Evolutionary conservation across 345 rosid species (phyloP).

Genomic region (Pelargonium nanum): DNA sequence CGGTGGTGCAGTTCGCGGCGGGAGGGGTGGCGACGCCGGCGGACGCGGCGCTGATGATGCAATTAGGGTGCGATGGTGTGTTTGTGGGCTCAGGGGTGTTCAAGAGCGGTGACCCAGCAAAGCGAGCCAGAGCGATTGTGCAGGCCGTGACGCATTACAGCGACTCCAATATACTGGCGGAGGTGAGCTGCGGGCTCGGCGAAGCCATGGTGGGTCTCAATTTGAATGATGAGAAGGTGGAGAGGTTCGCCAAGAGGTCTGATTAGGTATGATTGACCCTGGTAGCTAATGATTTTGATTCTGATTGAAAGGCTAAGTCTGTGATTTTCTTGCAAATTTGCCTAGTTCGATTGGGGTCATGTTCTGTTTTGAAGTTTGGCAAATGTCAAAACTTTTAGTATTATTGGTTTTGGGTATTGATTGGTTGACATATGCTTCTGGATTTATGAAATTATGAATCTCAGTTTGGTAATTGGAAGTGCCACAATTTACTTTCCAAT

Average conservation of each 20-base stretch:
- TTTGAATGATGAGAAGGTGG: constrained; percentile 51
- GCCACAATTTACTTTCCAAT: no score
- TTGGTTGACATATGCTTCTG: no score
- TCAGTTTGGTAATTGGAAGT: no score
- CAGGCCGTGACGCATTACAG: constrained; percentile 58
- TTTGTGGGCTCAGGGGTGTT: constrained; percentile 62
- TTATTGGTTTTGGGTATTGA: no score
- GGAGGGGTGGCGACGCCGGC: constrained; percentile 71
- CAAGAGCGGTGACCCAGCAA: constrained; percentile 59
- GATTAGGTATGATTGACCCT: no score
- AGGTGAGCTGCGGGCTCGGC: constrained; percentile 60
- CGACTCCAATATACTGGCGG: constrained; percentile 48
- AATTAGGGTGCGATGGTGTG: constrained; percentile 61
- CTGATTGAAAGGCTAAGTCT: no score
- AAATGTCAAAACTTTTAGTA: no score
- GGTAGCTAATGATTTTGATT: no score
- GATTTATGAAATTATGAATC: no score
- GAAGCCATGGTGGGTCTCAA: constrained; percentile 74
- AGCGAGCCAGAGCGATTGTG: constrained; percentile 52
- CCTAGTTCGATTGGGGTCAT: no score
- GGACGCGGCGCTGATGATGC: constrained; percentile 75
- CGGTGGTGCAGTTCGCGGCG: constrained; percentile 65
- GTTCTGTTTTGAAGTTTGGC: no score
- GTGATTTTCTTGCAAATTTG: no score
- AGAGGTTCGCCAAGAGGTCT: constrained; percentile 61